A percentile compares a stretch with the other conserved stretches of the same genome.
These are phyloP conservation scores for Boletus sensibilis DNA, from an alignment of 768 basidiomycete species.

Conservation along the genomic window DNA sequence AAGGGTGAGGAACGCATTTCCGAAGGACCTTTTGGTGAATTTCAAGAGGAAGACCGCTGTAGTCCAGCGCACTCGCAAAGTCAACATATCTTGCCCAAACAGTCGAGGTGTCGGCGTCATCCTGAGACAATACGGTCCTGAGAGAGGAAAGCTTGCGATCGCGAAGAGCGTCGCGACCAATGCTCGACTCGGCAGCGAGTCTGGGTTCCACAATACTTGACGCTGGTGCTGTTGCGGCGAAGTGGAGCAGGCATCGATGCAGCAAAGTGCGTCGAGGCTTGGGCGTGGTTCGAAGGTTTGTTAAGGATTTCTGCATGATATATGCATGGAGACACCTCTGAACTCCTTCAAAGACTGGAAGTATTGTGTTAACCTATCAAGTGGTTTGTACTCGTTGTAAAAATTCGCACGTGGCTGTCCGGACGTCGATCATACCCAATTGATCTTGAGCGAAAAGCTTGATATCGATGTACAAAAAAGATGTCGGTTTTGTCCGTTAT, in stretches of 20 bases:
- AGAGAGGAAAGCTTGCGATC: constrained; percentile 32
- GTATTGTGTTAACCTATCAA: background rate
- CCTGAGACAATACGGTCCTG: constrained; percentile 29
- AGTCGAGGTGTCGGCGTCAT: constrained; percentile 41
- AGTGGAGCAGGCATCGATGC: constrained; percentile 5
- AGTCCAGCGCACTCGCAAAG: constrained; percentile 48
- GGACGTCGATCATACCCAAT: background rate
- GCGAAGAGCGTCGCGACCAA: constrained; percentile 7
- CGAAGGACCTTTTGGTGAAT: constrained; percentile 70
- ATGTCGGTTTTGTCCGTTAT: background rate
- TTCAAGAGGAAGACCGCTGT: constrained; percentile 55
- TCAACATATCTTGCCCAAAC: constrained; percentile 67
- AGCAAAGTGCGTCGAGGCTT: constrained; percentile 7
- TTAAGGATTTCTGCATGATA: constrained; percentile 27
- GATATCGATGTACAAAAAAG: background rate
- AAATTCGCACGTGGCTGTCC: constrained; percentile 15
- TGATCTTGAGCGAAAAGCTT: too few species aligned
- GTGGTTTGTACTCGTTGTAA: background rate
- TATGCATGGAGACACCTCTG: constrained; percentile 11
- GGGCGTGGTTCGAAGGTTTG: constrained; percentile 15
- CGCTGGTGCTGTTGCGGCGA: constrained; percentile 11
- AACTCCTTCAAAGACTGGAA: background rate
- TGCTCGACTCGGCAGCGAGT: constrained; percentile 3
- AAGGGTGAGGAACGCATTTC: constrained; percentile 53
- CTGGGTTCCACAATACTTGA: constrained; percentile 3